Evolutionary conservation across 192 early-diverging fungal species (phyloP), one percentile per base, ranked within the genome.

Genomic region (Gaertneriomyces semiglobifer): DNA sequence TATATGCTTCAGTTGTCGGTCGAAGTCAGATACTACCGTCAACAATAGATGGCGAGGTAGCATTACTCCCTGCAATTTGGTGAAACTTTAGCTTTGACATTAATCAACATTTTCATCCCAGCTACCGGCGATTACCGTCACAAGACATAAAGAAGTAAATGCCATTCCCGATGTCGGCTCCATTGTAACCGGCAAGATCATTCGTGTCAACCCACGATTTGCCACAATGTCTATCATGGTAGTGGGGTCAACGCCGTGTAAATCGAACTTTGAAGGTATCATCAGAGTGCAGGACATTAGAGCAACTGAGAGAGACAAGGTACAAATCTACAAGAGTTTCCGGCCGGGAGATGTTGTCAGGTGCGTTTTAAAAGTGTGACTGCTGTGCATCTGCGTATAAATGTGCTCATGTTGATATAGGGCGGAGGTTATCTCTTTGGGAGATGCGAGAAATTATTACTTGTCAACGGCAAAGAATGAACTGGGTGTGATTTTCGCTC

Each of bases 401-500:
- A 76, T 9, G n/a, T 40, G 12, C 14, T 64, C 12, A 56, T 20
- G 19, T 12, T 47, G 14, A 6, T 65, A n/a, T 20, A 72, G 78
- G 20, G 85, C 78, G 40, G 53, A 73, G 64, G 84, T 90, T 55
- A 91, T 97, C 41, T 96, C 94, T 16, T 81, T 99, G 38, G 96
- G 96, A 20, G 96, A 99, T 65, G 85, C 90, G 40, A 79, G 92
- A 60, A 89, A 88, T 25, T 99, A 95, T 58, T 92, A 88, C 68
- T 72, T 98, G 56, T 91, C 93, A 7, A 99, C 96, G 1, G 92
- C 93, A 2, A 83, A 85, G 70, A 96, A 99, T 66, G 93, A 96
- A 63, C 77, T 92, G 45, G 96, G 96, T 9, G 96, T 98, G 0
- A 88, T 98, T 48, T 92, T 95, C 74, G 94, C 93, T 6, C 89